Evolutionary conservation across 768 basidiomycete species (phyloP).

Genomic region (Pisolithus sp.): DNA sequence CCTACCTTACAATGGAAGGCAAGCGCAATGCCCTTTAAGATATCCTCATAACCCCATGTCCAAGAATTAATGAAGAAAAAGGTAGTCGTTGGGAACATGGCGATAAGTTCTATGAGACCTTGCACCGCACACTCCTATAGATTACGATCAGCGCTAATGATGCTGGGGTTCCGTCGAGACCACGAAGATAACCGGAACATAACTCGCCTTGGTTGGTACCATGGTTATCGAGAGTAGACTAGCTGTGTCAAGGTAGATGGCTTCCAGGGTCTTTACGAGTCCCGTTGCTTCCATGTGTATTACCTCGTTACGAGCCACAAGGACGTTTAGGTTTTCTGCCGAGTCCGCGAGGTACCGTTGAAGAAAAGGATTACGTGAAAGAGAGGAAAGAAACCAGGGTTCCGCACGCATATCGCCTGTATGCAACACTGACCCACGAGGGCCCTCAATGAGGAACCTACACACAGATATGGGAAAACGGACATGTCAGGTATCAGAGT

Average conservation of each 20-base stretch:
- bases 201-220: constrained; percentile 55
- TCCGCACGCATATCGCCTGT: constrained; percentile 94
- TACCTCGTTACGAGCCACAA: constrained; percentile 20
- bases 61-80: constrained; percentile 88
- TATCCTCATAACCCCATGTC: constrained; percentile 97
- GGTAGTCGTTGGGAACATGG: constrained; percentile 53
- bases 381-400: constrained; percentile 63
- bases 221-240: constrained; percentile 45
- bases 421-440: constrained; percentile 68
- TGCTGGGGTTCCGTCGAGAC: constrained; percentile 1
- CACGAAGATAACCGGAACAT: constrained; percentile 8
- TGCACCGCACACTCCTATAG: constrained; percentile 56
- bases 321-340: constrained; percentile 17
- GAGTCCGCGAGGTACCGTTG: constrained; percentile 55
- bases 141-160: neutral
- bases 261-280: constrained; percentile 51
- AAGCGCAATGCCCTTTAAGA: constrained; percentile 68
- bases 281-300: constrained; percentile 16
- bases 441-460: constrained; percentile 82
- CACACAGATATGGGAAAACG: neutral
- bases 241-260: constrained; percentile 82
- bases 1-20: constrained; percentile 58
- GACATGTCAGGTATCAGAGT: neutral
- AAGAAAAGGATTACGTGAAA: constrained; percentile 65
- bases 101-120: constrained; percentile 66